Percentiles rank a stretch among this genome's conserved stretches.
Evolutionary conservation across 768 basidiomycete genomes (phyloP).

Genomic region (Multifurca ochricompacta): DNA sequence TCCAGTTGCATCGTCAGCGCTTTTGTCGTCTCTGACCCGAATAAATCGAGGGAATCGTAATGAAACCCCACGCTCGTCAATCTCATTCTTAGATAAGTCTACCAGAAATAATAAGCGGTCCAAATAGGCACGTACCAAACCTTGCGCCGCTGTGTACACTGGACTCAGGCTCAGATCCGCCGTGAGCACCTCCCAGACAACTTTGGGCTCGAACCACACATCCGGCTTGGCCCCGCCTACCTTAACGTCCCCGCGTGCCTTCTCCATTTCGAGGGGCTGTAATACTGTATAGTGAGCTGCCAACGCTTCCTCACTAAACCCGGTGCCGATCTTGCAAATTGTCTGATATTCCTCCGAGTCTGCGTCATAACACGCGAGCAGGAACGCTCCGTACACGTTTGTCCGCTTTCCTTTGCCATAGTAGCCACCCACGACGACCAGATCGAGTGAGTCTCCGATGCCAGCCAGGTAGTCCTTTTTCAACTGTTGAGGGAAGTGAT

Average conservation of each 20-base stretch:
- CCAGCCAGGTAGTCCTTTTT: slow-evolving; percentile 98
- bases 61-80: slow-evolving; percentile 88
- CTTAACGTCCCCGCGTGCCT: slow-evolving; percentile 76
- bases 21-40: slow-evolving; percentile 87
- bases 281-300: slow-evolving; percentile 74
- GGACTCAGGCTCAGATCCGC: slow-evolving; percentile 97
- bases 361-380: slow-evolving; percentile 92
- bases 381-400: slow-evolving; percentile 95
- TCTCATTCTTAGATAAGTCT: slow-evolving; percentile 33
- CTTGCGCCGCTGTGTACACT: slow-evolving; percentile 90
- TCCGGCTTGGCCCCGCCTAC: slow-evolving; percentile 93
- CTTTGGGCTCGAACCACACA: slow-evolving; percentile 94
- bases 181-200: slow-evolving; percentile 97
- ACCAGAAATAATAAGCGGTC: background rate
- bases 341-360: slow-evolving; percentile 94
- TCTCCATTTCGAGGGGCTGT: slow-evolving; percentile 64
- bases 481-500: slow-evolving; percentile 45
- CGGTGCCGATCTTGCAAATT: slow-evolving; percentile 98
- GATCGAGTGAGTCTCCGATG: slow-evolving; percentile 92
- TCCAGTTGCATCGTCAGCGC: slow-evolving; percentile 84
- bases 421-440: slow-evolving; percentile 96
- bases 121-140: slow-evolving; percentile 49
- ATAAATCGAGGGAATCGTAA: slow-evolving; percentile 95
- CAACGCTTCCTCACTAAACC: slow-evolving; percentile 89
- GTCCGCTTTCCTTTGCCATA: slow-evolving; percentile 98